These are phyloP conservation scores for Myxozyma lipomycoides DNA, from an alignment of 805 yeast genomes.

Conservation along the genomic window DNA sequence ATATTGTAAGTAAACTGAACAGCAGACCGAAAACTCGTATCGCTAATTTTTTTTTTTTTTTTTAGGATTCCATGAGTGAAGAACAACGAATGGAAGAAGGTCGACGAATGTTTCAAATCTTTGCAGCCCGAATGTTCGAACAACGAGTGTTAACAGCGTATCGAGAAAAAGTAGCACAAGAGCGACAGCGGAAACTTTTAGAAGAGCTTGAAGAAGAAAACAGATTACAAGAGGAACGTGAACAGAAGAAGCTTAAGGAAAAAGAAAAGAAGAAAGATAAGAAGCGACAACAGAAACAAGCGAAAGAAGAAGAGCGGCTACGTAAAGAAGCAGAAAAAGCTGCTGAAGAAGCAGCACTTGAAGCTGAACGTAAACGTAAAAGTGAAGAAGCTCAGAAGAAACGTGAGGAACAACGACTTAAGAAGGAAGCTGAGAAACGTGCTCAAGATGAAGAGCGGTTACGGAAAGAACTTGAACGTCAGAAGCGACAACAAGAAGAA, in stretches of 20 bases:
- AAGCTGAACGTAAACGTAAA: slow-evolving; percentile 26
- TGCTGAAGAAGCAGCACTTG: slow-evolving; percentile 30
- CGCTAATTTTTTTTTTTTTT: neutral
- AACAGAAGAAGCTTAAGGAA: slow-evolving; percentile 38
- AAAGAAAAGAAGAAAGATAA: slow-evolving; percentile 44
- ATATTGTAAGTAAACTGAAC: slow-evolving; percentile 13
- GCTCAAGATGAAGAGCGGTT: slow-evolving; percentile 34
- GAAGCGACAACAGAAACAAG: slow-evolving; percentile 39
- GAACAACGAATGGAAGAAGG: slow-evolving; percentile 72
- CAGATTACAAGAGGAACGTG: slow-evolving; percentile 31
- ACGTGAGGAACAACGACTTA: slow-evolving; percentile 28
- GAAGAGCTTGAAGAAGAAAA: slow-evolving; percentile 34
- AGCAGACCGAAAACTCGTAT: neutral
- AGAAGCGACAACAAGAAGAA: slow-evolving; percentile 25
- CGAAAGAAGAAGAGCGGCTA: slow-evolving; percentile 41
- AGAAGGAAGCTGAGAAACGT: slow-evolving; percentile 32
- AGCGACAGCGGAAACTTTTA: slow-evolving; percentile 42
- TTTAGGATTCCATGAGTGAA: slow-evolving; percentile 38
- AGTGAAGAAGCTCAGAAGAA: slow-evolving; percentile 26
- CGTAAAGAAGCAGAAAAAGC: slow-evolving; percentile 38
- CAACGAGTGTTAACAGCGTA: slow-evolving; percentile 70
- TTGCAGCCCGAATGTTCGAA: slow-evolving; percentile 73
- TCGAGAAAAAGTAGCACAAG: slow-evolving; percentile 76
- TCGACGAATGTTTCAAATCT: slow-evolving; percentile 71
- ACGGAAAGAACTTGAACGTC: slow-evolving; percentile 27